Percentiles rank a stretch among this genome's conserved stretches.
These are phyloP conservation scores for Taiozyma onychis DNA, from an alignment of 1,139 yeast genomes.

Conservation along the genomic window DNA sequence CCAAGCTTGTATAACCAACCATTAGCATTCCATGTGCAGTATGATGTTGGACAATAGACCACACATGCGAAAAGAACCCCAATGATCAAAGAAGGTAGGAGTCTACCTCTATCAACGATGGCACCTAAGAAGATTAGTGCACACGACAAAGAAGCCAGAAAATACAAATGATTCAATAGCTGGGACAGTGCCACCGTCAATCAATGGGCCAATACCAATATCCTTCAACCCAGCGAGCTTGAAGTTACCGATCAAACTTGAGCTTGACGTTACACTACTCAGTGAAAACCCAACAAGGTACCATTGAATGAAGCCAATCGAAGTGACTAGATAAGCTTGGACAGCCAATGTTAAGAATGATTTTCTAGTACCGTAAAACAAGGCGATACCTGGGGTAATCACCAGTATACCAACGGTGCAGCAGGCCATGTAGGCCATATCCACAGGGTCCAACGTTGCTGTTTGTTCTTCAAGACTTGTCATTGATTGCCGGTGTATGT, in stretches of 20 bases:
- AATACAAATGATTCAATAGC: slow-evolving; percentile 37
- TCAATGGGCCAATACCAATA: slow-evolving; percentile 34
- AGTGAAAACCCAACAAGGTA: slow-evolving; percentile 39
- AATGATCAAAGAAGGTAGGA: slow-evolving; percentile 38
- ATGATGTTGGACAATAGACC: slow-evolving; percentile 40
- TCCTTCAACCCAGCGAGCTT: slow-evolving; percentile 33
- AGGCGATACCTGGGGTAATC: slow-evolving; percentile 40
- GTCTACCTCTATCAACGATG: slow-evolving; percentile 39
- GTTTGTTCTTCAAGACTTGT: slow-evolving; percentile 9
- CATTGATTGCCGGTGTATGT: not conserved
- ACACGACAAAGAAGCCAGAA: slow-evolving; percentile 39
- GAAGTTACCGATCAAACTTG: slow-evolving; percentile 35
- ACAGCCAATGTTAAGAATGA: slow-evolving; percentile 35
- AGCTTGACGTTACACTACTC: slow-evolving; percentile 33
- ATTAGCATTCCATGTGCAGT: slow-evolving; percentile 40
- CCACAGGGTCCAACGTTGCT: slow-evolving; percentile 17
- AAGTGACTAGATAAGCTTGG: slow-evolving; percentile 38
- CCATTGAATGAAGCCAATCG: slow-evolving; percentile 36
- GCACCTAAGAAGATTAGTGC: slow-evolving; percentile 43
- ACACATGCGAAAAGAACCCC: slow-evolving; percentile 38
- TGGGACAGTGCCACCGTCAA: slow-evolving; percentile 36
- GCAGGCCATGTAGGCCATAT: slow-evolving; percentile 23
- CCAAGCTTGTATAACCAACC: slow-evolving; percentile 41
- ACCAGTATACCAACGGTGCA: slow-evolving; percentile 37
- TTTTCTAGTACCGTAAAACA: slow-evolving; percentile 39